phyloP scores from a whole-genome alignment of 306 rosid species.

The Datisca glomerata region DNA sequence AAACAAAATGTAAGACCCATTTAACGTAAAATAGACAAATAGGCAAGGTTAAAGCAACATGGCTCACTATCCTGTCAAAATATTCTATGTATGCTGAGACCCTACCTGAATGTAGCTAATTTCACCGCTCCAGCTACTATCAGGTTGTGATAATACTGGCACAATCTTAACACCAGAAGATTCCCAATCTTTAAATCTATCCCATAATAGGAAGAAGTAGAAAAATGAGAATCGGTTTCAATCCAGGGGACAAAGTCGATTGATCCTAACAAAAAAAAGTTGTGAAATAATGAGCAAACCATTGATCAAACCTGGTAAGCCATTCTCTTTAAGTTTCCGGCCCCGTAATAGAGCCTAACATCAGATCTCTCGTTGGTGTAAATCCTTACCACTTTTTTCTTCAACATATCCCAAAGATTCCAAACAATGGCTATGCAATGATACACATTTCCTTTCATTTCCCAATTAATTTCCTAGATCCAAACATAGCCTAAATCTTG shows the following conservation, averaged over 20 bases:
- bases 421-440: slow-evolving; percentile 1
- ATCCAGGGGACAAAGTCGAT: slow-evolving; percentile 1
- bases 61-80: no score
- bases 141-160: slow-evolving; percentile 88
- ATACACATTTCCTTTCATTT: no score
- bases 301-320: slow-evolving; percentile 69
- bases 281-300: slow-evolving; percentile 4
- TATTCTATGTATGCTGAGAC: not conserved
- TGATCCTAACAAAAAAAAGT: not conserved
- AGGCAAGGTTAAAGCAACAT: no score
- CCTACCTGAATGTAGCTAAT: slow-evolving; percentile 81
- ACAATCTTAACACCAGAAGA: no score
- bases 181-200: slow-evolving; percentile 85
- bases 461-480: no score
- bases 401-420: no score
- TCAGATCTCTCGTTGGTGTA: slow-evolving; percentile 54
- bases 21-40: no score
- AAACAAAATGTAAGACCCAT: no score
- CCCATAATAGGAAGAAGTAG: slow-evolving; percentile 32
- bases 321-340: slow-evolving; percentile 78
- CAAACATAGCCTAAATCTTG: no score
- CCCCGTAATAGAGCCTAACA: slow-evolving; percentile 77
- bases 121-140: slow-evolving; percentile 63
- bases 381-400: no score
- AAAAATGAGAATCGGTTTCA: slow-evolving; percentile 14